phyloP scores from a whole-genome alignment of 495 filamentous ascomycete genomes.

The Cercophora scortea region DNA sequence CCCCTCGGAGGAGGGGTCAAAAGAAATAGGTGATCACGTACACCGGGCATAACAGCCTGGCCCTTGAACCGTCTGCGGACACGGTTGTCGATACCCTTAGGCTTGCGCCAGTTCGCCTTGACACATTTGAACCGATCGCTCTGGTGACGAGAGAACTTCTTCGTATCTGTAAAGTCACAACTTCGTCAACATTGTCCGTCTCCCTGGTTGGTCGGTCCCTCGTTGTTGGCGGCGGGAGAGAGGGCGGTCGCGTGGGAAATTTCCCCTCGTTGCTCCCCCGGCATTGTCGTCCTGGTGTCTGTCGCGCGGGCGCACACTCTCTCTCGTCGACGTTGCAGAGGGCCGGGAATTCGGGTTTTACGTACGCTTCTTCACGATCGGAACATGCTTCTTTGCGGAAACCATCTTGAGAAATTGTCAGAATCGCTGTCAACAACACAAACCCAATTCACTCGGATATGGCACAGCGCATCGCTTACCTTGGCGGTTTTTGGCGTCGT shows the following conservation, averaged over 20 bases:
- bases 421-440: constrained; percentile 6
- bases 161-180: constrained; percentile 52
- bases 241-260: no score
- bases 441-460: no score
- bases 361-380: constrained; percentile 99
- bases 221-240: no score
- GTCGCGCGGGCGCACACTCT: no score
- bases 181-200: no score
- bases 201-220: no score
- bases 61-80: constrained; percentile 91
- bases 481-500: constrained; percentile 29
- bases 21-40: constrained; percentile 43
- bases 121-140: constrained; percentile 91
- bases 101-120: constrained; percentile 87
- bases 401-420: constrained; percentile 66
- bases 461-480: constrained; percentile 21
- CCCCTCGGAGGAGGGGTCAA: background rate
- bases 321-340: background rate
- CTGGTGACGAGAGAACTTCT: constrained; percentile 92
- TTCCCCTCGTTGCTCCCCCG: no score
- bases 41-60: constrained; percentile 93
- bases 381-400: constrained; percentile 96
- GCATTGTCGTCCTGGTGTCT: no score
- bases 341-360: constrained; percentile 13
- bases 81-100: constrained; percentile 90